phyloP scores from a whole-genome alignment of 2,329 filamentous ascomycete genomes.

The Fusarium sp. region DNA sequence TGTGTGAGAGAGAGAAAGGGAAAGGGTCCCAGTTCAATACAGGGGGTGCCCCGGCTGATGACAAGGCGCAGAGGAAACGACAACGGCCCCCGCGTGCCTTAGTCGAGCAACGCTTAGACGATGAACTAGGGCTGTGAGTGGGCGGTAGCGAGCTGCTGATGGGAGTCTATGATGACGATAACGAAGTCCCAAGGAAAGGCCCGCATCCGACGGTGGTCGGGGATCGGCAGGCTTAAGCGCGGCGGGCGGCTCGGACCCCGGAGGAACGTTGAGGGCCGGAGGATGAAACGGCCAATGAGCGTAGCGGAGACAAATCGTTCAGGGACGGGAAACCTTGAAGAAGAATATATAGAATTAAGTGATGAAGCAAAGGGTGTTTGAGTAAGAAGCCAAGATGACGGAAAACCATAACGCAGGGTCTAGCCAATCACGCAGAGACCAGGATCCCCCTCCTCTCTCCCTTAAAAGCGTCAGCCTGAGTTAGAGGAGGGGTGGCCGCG shows the following conservation, averaged over 20 bases:
- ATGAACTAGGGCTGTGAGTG: conserved; percentile 23
- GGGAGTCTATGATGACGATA: conserved; percentile 31
- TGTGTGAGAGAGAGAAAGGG: background rate
- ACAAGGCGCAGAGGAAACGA: conserved; percentile 2
- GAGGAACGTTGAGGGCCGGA: background rate
- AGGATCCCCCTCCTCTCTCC: background rate
- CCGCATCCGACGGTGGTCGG: background rate
- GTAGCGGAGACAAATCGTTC: background rate
- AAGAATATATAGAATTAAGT: background rate
- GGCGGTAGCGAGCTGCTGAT: conserved; percentile 19
- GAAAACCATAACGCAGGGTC: background rate
- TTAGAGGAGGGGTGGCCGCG: background rate
- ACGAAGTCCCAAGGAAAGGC: background rate
- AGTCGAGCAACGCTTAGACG: background rate
- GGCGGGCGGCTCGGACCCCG: background rate
- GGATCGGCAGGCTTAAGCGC: conserved; percentile 1
- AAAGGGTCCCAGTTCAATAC: conserved; percentile 6
- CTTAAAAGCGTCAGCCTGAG: background rate
- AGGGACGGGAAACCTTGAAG: background rate
- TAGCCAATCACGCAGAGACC: background rate
- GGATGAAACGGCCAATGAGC: background rate
- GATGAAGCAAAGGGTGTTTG: background rate
- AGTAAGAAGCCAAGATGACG: background rate
- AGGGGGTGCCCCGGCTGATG: background rate
- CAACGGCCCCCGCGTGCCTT: conserved; percentile 26